These are phyloP conservation scores for Aspergillus arachidicola DNA, from an alignment of 2,329 filamentous ascomycete species.

Conservation along the genomic window DNA sequence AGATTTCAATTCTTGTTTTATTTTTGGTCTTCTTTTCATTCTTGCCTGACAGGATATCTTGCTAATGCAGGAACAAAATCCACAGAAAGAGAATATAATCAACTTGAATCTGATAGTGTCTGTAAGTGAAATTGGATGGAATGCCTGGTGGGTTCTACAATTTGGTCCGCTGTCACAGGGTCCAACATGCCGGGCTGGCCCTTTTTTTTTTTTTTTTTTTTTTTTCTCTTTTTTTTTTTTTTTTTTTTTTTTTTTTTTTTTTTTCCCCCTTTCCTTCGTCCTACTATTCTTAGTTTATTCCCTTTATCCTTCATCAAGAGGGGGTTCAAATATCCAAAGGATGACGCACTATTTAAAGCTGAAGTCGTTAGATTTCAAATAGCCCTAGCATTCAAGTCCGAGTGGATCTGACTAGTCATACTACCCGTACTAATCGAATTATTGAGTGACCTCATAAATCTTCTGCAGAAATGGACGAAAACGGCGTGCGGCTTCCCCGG, in stretches of 20 bases:
- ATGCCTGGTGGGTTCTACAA: constrained; percentile 2
- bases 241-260: neutral
- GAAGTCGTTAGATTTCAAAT: neutral
- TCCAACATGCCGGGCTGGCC: constrained; percentile 1
- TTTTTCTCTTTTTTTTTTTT: neutral
- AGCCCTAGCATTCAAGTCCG: neutral
- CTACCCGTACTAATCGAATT: too few species aligned
- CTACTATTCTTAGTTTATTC: too few species aligned
- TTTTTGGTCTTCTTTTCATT: neutral
- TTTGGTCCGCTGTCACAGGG: constrained; percentile 4
- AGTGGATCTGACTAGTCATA: neutral
- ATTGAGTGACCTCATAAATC: neutral
- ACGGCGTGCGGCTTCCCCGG: constrained; percentile 5
- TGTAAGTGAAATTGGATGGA: constrained; percentile 14
- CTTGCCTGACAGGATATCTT: neutral
- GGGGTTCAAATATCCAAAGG: neutral
- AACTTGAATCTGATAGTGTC: constrained; percentile 15
- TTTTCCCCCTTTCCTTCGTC: neutral
- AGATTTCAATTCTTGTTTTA: neutral
- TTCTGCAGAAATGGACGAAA: constrained; percentile 7
- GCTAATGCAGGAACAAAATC: neutral
- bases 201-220: neutral
- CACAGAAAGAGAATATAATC: constrained; percentile 3
- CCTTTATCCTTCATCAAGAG: neutral
- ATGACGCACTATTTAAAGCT: neutral